Percentiles rank a stretch among this genome's conserved stretches.
Evolutionary conservation across 2,329 filamentous ascomycete species (phyloP).

Genomic region (Curvularia sp.): DNA sequence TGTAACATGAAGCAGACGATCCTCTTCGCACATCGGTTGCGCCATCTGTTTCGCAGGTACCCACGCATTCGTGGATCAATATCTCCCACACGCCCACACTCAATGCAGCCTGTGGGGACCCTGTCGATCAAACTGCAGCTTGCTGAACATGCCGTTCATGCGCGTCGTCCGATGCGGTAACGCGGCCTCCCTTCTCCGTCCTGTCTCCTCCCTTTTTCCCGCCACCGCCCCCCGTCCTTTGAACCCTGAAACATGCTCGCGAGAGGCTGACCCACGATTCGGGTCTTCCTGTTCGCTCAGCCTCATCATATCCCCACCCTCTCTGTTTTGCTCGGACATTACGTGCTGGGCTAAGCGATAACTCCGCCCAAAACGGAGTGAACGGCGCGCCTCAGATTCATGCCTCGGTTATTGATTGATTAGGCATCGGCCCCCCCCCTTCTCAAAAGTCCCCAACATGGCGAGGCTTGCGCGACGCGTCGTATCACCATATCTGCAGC

Average conservation of each 20-base stretch:
- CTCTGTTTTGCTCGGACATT: slow-evolving; percentile 10
- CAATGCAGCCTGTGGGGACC: slow-evolving; percentile 9
- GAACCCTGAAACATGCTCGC: slow-evolving; percentile 17
- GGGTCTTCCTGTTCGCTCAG: neutral
- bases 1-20: slow-evolving; percentile 7
- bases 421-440: slow-evolving; percentile 5
- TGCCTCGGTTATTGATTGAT: slow-evolving; percentile 8
- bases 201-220: slow-evolving; percentile 2
- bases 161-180: slow-evolving; percentile 14
- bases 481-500: slow-evolving; percentile 12
- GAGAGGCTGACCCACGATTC: neutral
- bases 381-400: neutral
- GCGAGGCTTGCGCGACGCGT: neutral
- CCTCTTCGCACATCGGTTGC: slow-evolving; percentile 13
- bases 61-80: slow-evolving; percentile 15
- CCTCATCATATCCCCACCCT: slow-evolving; percentile 3
- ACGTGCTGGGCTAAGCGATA: slow-evolving; percentile 9
- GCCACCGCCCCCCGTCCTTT: slow-evolving; percentile 7
- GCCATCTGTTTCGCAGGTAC: slow-evolving; percentile 15
- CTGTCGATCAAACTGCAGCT: slow-evolving; percentile 17
- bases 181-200: slow-evolving; percentile 1
- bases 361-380: neutral
- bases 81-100: slow-evolving; percentile 8
- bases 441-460: neutral
- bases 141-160: slow-evolving; percentile 20